These are phyloP conservation scores for Dacryopinax primogenitus DNA, from an alignment of 768 basidiomycete genomes.

Conservation along the genomic window DNA sequence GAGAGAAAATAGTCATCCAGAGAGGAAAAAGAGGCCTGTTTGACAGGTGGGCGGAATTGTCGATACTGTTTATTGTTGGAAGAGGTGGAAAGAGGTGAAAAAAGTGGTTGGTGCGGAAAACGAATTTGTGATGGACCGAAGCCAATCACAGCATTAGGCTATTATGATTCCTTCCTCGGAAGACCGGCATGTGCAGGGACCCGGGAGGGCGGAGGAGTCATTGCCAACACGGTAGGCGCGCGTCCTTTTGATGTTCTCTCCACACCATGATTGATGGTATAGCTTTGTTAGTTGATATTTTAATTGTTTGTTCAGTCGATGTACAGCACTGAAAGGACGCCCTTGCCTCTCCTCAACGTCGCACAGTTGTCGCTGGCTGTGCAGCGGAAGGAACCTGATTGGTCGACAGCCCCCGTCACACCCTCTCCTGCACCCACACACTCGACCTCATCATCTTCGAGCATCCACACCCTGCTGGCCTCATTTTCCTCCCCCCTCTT, in stretches of 20 bases:
- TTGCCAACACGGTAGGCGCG: not conserved
- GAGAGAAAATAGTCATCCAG: too few species aligned
- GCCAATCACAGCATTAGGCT: conserved; percentile 9
- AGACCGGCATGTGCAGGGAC: conserved; percentile 7
- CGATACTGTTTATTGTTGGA: not conserved
- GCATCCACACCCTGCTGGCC: conserved; percentile 6
- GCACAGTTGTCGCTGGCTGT: conserved; percentile 9
- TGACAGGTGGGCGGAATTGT: too few species aligned
- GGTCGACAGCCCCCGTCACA: conserved; percentile 7
- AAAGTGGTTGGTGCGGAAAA: not conserved
- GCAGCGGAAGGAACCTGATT: conserved; percentile 10
- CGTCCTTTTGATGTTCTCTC: not conserved
- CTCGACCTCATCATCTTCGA: conserved; percentile 4
- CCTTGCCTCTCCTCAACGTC: not conserved
- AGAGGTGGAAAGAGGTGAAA: not conserved
- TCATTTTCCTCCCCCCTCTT: not conserved
- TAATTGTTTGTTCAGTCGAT: not conserved
- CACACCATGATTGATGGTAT: not conserved
- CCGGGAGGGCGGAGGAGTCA: not conserved
- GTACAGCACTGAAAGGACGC: not conserved
- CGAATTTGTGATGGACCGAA: conserved; percentile 3
- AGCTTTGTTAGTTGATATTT: not conserved
- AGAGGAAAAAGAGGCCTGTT: too few species aligned
- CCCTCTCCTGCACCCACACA: not conserved
- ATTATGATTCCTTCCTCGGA: conserved; percentile 2